Evolutionary conservation across 2,329 filamentous ascomycete genomes (phyloP).

Genomic region (Beauveria caledonica): DNA sequence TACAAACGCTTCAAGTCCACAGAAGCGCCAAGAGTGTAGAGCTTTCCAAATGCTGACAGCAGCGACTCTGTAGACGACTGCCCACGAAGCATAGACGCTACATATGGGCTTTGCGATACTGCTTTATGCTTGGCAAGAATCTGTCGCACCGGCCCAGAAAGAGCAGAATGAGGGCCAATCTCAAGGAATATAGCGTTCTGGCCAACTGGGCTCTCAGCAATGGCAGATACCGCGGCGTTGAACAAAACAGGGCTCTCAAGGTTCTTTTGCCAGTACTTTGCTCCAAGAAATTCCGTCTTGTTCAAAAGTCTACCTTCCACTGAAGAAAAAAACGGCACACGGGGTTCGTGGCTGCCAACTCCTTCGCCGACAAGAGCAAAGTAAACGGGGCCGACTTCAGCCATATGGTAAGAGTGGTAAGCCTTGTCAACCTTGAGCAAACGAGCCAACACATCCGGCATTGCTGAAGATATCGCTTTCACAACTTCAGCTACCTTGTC

Average conservation of each 20-base stretch:
- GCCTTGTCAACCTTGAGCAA: slow-evolving; percentile 14
- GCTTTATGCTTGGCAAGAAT: slow-evolving; percentile 13
- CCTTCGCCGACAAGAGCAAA: background rate
- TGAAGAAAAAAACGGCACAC: slow-evolving; percentile 4
- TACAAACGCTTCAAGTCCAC: background rate
- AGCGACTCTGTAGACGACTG: slow-evolving; percentile 11
- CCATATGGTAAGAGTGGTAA: slow-evolving; percentile 26
- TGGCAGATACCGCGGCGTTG: slow-evolving; percentile 6
- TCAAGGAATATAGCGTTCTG: slow-evolving; percentile 16
- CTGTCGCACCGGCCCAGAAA: slow-evolving; percentile 19
- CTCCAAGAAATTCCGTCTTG: background rate
- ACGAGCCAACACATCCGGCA: slow-evolving; percentile 15
- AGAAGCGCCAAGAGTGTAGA: background rate
- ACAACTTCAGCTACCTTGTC: slow-evolving; percentile 18
- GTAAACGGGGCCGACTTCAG: slow-evolving; percentile 13
- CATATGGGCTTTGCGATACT: slow-evolving; percentile 10
- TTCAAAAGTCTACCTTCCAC: background rate
- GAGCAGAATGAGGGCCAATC: slow-evolving; percentile 21
- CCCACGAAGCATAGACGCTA: slow-evolving; percentile 16
- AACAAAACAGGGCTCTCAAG: slow-evolving; percentile 19
- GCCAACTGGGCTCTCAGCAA: background rate
- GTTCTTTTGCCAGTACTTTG: slow-evolving; percentile 20
- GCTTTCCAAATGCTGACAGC: slow-evolving; percentile 8
- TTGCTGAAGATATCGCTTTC: background rate
- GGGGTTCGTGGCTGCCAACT: background rate